phyloP scores from a whole-genome alignment of 306 rosid species.

The Alnus glutinosa region DNA sequence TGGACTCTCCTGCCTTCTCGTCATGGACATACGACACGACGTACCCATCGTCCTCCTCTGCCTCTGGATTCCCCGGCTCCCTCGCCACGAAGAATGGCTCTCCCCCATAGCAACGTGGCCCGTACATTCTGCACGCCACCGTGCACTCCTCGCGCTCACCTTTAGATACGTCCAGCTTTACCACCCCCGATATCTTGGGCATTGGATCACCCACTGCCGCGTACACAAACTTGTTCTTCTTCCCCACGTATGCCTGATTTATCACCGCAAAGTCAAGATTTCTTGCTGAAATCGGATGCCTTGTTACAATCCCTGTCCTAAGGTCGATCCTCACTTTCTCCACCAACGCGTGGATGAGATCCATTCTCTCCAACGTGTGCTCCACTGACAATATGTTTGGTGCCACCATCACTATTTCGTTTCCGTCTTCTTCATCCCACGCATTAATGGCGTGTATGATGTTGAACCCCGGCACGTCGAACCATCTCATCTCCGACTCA shows the following conservation, averaged over 20 bases:
- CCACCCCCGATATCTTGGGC: conserved; percentile 91
- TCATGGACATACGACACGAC: conserved; percentile 67
- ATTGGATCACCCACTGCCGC: conserved; percentile 86
- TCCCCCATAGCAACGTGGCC: conserved; percentile 71
- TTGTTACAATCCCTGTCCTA: conserved; percentile 51
- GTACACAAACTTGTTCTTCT: conserved; percentile 55
- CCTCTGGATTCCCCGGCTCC: conserved; percentile 25
- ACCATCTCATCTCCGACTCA: conserved; percentile 74
- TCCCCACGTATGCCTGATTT: conserved; percentile 45
- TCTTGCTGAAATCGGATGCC: conserved; percentile 67
- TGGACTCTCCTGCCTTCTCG: conserved; percentile 66
- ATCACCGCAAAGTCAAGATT: conserved; percentile 74
- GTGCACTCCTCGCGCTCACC: conserved; percentile 50
- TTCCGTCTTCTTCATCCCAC: conserved; percentile 76
- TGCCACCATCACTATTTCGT: conserved; percentile 60
- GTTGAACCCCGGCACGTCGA: conserved; percentile 83
- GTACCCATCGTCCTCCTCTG: conserved; percentile 76
- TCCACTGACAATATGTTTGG: conserved; percentile 77
- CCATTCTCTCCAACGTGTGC: conserved; percentile 75
- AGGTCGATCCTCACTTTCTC: conserved; percentile 70
- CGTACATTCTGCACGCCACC: conserved; percentile 65
- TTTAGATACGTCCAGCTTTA: conserved; percentile 64
- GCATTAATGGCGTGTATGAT: conserved; percentile 77
- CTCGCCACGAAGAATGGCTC: conserved; percentile 85
- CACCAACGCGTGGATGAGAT: conserved; percentile 60